A percentile compares a stretch with the other conserved stretches of the same genome.
Evolutionary conservation across 345 rosid species (phyloP).

Genomic region (Pistacia vera): DNA sequence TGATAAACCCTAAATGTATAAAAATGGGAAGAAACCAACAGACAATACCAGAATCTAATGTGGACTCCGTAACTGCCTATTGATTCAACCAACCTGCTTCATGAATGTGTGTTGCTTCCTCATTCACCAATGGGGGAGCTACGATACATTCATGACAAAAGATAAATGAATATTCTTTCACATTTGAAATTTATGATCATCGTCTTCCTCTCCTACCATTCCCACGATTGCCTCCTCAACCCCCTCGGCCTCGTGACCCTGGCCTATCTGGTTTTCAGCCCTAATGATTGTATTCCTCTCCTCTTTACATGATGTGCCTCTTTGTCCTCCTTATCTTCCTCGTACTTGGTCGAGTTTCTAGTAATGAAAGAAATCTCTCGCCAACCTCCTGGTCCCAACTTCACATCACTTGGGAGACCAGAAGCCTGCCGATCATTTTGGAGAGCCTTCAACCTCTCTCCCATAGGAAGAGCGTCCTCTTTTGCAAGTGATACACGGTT

Average conservation of each 20-base stretch:
- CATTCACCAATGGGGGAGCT: neutral
- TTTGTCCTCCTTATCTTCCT: constrained; percentile 58
- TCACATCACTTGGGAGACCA: constrained; percentile 49
- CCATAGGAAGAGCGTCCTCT: constrained; percentile 78
- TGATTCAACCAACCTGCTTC: neutral
- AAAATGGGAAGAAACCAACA: neutral
- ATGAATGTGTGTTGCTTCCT: neutral
- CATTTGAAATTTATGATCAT: neutral
- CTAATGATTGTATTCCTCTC: constrained; percentile 85
- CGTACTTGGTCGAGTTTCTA: constrained; percentile 58
- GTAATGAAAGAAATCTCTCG: constrained; percentile 79
- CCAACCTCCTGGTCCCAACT: constrained; percentile 89
- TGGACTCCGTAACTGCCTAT: neutral
- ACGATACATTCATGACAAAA: neutral
- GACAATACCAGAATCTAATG: neutral
- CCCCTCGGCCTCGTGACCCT: constrained; percentile 38
- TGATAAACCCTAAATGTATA: neutral
- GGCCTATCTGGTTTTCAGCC: constrained; percentile 57
- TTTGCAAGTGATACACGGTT: constrained; percentile 57
- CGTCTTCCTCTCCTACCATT: constrained; percentile 44
- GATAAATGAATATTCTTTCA: neutral
- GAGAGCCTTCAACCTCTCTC: constrained; percentile 75
- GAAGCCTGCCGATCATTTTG: constrained; percentile 36
- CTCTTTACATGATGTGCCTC: constrained; percentile 40
- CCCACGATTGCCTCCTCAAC: constrained; percentile 34